A percentile compares a stretch with the other conserved stretches of the same genome.
Evolutionary conservation across 2,329 filamentous ascomycete species (phyloP).

Genomic region (Penicillium sp.): DNA sequence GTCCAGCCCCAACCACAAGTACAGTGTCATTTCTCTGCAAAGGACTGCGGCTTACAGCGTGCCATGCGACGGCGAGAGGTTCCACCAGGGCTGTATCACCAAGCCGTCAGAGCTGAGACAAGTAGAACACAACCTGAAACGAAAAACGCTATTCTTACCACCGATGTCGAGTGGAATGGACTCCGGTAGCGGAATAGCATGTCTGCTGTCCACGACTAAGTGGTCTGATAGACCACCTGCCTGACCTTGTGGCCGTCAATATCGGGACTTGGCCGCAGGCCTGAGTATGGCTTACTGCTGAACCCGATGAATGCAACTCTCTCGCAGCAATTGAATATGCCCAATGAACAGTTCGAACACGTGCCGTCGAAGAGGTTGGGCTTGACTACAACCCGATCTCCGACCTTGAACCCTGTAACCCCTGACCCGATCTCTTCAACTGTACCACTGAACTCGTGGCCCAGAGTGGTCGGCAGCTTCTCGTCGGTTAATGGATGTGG

Average conservation of each 20-base stretch:
- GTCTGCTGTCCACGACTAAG: slow-evolving; percentile 17
- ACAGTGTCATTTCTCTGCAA: slow-evolving; percentile 40
- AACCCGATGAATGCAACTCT: slow-evolving; percentile 48
- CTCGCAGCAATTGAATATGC: slow-evolving; percentile 51
- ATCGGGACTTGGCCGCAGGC: slow-evolving; percentile 22
- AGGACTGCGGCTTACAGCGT: slow-evolving; percentile 47
- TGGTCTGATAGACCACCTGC: slow-evolving; percentile 26
- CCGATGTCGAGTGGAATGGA: slow-evolving; percentile 17
- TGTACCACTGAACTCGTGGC: slow-evolving; percentile 57
- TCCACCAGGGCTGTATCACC: slow-evolving; percentile 48
- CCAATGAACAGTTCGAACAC: slow-evolving; percentile 48
- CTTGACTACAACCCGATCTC: slow-evolving; percentile 52
- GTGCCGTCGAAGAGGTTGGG: slow-evolving; percentile 52
- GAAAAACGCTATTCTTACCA: slow-evolving; percentile 11
- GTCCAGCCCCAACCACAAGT: slow-evolving; percentile 53
- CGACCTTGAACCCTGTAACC: slow-evolving; percentile 42
- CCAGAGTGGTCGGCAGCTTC: slow-evolving; percentile 51
- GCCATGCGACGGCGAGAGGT: slow-evolving; percentile 56
- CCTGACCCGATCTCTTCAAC: slow-evolving; percentile 51
- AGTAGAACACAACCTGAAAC: background rate
- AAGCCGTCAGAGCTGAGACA: background rate
- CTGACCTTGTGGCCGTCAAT: slow-evolving; percentile 31
- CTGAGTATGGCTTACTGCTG: slow-evolving; percentile 28
- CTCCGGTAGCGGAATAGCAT: slow-evolving; percentile 20
- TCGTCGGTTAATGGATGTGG: slow-evolving; percentile 54